These are phyloP conservation scores for Camptophora hylomeconis DNA, from an alignment of 2,329 filamentous ascomycete species.

Conservation along the genomic window DNA sequence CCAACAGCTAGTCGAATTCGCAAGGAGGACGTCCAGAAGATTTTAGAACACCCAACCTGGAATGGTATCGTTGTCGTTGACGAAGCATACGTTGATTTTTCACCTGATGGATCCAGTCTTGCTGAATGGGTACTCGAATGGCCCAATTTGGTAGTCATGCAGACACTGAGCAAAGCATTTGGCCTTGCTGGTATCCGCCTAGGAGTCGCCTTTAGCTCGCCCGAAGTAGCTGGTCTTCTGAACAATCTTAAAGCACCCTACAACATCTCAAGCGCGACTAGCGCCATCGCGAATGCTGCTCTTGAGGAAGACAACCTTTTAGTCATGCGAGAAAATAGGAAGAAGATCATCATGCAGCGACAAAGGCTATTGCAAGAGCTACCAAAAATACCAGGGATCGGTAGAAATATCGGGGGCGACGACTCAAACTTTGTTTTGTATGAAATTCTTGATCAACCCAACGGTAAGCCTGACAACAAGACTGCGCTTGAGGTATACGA, in stretches of 20 bases:
- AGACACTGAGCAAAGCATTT: constrained; percentile 96
- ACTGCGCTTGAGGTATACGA: constrained; percentile 73
- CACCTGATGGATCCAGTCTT: constrained; percentile 62
- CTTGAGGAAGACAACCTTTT: constrained; percentile 53
- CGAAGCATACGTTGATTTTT: constrained; percentile 95
- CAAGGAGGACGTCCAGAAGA: constrained; percentile 57
- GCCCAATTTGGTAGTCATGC: constrained; percentile 94
- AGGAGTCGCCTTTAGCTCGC: constrained; percentile 68
- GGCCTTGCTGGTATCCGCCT: constrained; percentile 87
- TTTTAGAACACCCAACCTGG: constrained; percentile 82
- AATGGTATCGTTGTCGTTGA: constrained; percentile 90
- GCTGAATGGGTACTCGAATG: constrained; percentile 82
- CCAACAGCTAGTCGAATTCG: constrained; percentile 70
- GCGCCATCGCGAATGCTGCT: constrained; percentile 62
- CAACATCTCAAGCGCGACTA: constrained; percentile 83
- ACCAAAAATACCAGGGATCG: constrained; percentile 63
- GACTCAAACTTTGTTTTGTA: constrained; percentile 84
- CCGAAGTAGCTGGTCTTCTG: constrained; percentile 62
- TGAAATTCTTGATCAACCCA: constrained; percentile 60
- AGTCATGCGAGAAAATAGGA: constrained; percentile 58
- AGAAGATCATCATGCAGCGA: constrained; percentile 61
- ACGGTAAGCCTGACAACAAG: constrained; percentile 63
- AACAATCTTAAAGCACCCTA: constrained; percentile 95
- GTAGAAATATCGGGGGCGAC: constrained; percentile 64
- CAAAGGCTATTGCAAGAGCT: constrained; percentile 63